Conservation (phyloP, 768 basidiomycete species). For the Rhodotorula diobovata region DNA sequence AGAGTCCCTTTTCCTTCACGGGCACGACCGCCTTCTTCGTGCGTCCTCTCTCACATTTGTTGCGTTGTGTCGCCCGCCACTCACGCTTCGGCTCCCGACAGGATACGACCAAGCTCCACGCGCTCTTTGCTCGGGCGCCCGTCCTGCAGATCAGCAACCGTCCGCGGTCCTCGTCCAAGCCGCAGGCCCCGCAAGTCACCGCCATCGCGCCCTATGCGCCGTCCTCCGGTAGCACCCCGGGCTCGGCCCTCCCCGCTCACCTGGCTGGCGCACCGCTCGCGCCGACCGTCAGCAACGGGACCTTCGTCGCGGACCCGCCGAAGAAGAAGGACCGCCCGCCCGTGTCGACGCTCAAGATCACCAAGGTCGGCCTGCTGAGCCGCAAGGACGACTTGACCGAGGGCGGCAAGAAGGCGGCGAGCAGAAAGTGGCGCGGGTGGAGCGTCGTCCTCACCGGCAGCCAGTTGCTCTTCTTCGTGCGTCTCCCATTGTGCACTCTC, state of each 20-base stretch:
- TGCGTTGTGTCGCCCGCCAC: accelerated
- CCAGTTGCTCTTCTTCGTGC: conserved; percentile 75
- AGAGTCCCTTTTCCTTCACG: conserved; percentile 47
- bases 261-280: conserved; percentile 26
- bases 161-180: conserved; percentile 3
- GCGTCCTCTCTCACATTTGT: not conserved
- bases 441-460: conserved; percentile 81
- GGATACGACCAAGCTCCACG: conserved; percentile 44
- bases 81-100: not conserved
- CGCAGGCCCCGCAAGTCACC: not conserved
- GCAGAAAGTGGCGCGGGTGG: conserved; percentile 83
- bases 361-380: conserved; percentile 72
- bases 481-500: conserved; percentile 8
- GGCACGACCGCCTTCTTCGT: conserved; percentile 46
- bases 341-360: conserved; percentile 57
- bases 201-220: not conserved
- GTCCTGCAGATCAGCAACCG: conserved; percentile 41
- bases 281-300: conserved; percentile 20
- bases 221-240: not conserved
- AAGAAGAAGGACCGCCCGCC: conserved; percentile 15
- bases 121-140: conserved; percentile 44
- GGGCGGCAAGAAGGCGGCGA: conserved; percentile 67
- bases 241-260: not conserved
- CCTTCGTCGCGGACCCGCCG: conserved; percentile 17
- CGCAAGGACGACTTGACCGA: conserved; percentile 71